These are phyloP conservation scores for Phytopythium litorale DNA, from an alignment of 352 stramenopile species.

Conservation along the genomic window DNA sequence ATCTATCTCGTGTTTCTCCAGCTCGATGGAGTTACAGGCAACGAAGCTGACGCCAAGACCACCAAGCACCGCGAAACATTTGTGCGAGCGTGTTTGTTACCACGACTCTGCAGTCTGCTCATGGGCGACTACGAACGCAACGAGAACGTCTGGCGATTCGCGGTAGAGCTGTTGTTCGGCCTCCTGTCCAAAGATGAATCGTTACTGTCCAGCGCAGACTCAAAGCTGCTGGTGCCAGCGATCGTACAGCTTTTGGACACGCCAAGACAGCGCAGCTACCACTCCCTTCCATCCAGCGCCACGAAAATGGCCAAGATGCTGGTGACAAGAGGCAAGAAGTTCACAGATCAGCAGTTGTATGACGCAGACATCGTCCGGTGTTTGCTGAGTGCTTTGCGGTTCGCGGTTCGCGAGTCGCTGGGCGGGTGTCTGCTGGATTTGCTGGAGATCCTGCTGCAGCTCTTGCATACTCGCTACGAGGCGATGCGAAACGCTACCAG, in stretches of 20 bases:
- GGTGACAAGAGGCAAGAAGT: conserved; percentile 12
- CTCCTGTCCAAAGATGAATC: conserved; percentile 31
- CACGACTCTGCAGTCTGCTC: conserved; percentile 28
- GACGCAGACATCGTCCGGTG: conserved; percentile 21
- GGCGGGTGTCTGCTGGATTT: conserved; percentile 22
- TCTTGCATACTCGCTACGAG: conserved; percentile 38
- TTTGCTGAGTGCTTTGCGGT: conserved; percentile 22
- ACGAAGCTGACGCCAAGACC: conserved; percentile 11
- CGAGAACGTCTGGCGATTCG: conserved; percentile 49
- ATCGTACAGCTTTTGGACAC: conserved; percentile 30
- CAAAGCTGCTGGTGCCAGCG: conserved; percentile 16
- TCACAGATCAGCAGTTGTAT: conserved; percentile 20
- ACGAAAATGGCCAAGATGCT: conserved; percentile 35
- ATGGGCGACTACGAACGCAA: conserved; percentile 5
- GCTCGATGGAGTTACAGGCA: conserved; percentile 25
- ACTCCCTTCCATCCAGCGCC: conserved; percentile 25
- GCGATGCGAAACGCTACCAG: conserved; percentile 10
- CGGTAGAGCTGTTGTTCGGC: conserved; percentile 43
- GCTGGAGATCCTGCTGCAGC: conserved; percentile 24
- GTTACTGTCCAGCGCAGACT: conserved; percentile 20
- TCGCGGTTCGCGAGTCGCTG: conserved; percentile 11
- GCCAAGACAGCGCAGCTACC: conserved; percentile 18
- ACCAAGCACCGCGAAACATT: conserved; percentile 28
- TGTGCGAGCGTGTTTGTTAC: conserved; percentile 40
- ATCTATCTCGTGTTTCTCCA: conserved; percentile 50